Evolutionary conservation across 768 basidiomycete species (phyloP).

Genomic region (Boletus patriciae): DNA sequence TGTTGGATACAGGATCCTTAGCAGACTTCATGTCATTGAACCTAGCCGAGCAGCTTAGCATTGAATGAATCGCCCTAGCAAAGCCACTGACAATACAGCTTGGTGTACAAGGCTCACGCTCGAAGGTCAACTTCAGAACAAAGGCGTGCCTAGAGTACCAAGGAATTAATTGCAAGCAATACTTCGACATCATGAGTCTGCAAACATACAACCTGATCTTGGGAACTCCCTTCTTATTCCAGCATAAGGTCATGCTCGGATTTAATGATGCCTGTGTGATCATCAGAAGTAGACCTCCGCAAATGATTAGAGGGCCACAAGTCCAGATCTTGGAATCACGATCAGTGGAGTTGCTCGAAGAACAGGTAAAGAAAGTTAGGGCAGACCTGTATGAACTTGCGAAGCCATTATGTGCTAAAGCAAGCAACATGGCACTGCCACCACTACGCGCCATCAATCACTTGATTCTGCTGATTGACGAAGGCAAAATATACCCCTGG

Average conservation of each 20-base stretch:
- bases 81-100: constrained; percentile 32
- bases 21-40: constrained; percentile 34
- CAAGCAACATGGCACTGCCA: too few species aligned
- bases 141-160: constrained; percentile 17
- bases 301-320: constrained; percentile 15
- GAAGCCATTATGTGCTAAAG: too few species aligned
- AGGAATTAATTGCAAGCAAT: constrained; percentile 13
- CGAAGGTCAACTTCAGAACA: constrained; percentile 22
- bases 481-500: not conserved
- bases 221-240: constrained; percentile 40
- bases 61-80: constrained; percentile 5
- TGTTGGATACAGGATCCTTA: constrained; percentile 30
- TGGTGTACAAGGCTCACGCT: constrained; percentile 31
- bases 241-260: constrained; percentile 32
- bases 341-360: not conserved
- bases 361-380: not conserved
- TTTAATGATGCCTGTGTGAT: constrained; percentile 22
- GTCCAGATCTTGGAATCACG: not conserved
- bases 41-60: constrained; percentile 27
- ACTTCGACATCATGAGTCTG: constrained; percentile 41
- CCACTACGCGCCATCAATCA: constrained; percentile 4
- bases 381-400: not conserved
- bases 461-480: not conserved
- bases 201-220: constrained; percentile 41
- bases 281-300: constrained; percentile 8